A percentile compares a stretch with the other conserved stretches of the same genome.
Conservation (phyloP, 2,329 filamentous ascomycete species). For the Ascosphaera aggregata region DNA sequence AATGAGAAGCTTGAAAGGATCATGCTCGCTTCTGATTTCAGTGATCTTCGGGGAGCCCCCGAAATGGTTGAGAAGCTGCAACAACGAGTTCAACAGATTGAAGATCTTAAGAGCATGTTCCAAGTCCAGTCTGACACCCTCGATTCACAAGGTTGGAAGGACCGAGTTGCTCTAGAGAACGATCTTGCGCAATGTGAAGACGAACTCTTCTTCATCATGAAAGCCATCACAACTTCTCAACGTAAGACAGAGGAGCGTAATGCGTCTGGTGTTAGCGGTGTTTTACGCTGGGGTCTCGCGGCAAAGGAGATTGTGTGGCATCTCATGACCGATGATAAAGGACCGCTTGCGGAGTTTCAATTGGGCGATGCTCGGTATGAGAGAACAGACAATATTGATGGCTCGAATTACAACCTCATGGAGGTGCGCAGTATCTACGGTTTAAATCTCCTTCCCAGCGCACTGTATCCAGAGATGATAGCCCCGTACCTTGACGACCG, state of each 20-base stretch:
- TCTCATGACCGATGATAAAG: constrained; percentile 63
- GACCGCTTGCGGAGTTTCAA: constrained; percentile 82
- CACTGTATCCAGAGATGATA: constrained; percentile 90
- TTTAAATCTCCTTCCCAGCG: constrained; percentile 70
- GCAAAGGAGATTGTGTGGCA: constrained; percentile 95
- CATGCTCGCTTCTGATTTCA: constrained; percentile 96
- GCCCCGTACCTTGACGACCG: constrained; percentile 55
- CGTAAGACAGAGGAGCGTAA: constrained; percentile 52
- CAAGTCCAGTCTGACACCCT: constrained; percentile 74
- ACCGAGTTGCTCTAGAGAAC: constrained; percentile 67
- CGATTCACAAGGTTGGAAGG: constrained; percentile 77
- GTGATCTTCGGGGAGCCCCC: constrained; percentile 77
- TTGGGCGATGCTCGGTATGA: constrained; percentile 80
- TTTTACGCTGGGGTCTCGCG: constrained; percentile 83
- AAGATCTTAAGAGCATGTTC: constrained; percentile 93
- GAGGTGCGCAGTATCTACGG: constrained; percentile 75
- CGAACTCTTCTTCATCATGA: constrained; percentile 99
- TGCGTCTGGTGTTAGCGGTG: constrained; percentile 47
- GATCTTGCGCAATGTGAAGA: constrained; percentile 81
- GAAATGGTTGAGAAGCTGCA: constrained; percentile 84
- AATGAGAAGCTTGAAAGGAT: constrained; percentile 94
- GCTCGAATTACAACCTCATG: constrained; percentile 81
- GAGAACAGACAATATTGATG: constrained; percentile 88
- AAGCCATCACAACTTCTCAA: constrained; percentile 93
- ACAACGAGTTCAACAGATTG: constrained; percentile 74